Conservation (phyloP, 2,329 filamentous ascomycete genomes). For the Scleromitrula shiraiana region DNA sequence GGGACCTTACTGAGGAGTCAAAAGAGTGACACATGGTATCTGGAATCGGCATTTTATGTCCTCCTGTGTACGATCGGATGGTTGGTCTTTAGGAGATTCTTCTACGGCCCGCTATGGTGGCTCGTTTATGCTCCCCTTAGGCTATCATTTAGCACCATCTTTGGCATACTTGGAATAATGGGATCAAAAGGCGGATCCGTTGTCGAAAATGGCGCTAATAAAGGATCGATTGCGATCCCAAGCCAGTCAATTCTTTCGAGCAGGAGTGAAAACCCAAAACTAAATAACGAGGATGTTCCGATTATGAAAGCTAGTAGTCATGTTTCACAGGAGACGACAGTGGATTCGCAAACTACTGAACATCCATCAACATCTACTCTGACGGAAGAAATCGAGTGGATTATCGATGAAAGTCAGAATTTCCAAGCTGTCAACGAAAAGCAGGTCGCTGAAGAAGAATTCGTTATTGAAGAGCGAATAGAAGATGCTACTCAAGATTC, state of each 20-base stretch:
- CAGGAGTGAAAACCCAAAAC: constrained; percentile 11
- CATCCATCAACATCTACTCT: constrained; percentile 30
- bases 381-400: constrained; percentile 46
- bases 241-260: constrained; percentile 14
- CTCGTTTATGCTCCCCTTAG: constrained; percentile 76
- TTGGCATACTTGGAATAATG: constrained; percentile 43
- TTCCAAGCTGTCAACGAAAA: constrained; percentile 26
- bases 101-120: constrained; percentile 91
- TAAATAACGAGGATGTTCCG: neutral
- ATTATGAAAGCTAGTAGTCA: neutral
- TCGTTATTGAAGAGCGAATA: neutral
- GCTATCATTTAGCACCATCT: constrained; percentile 50
- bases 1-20: constrained; percentile 74
- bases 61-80: constrained; percentile 70
- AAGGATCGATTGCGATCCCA: constrained; percentile 12
- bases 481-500: neutral
- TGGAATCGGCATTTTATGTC: constrained; percentile 82
- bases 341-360: constrained; percentile 8
- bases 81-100: constrained; percentile 73
- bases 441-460: constrained; percentile 24
- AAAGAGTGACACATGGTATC: constrained; percentile 97
- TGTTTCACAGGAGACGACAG: neutral
- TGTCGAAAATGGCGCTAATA: constrained; percentile 6
- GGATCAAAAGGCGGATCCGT: constrained; percentile 15
- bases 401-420: constrained; percentile 36